Conservation (phyloP, 2,329 filamentous ascomycete species). For the Didymella segeticola region DNA sequence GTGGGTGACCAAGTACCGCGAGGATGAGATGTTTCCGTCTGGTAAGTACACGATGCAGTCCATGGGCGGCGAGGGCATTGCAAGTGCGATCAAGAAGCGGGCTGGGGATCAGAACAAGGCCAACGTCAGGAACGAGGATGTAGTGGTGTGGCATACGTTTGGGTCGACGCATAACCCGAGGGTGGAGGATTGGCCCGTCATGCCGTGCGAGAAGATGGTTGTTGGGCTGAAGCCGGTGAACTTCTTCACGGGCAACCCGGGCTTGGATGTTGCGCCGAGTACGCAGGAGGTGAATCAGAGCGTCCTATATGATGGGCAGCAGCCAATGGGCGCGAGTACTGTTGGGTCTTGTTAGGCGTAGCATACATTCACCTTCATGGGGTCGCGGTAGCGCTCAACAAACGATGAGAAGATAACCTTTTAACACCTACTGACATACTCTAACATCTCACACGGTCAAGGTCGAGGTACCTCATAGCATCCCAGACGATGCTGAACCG, state of each 20-base stretch:
- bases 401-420: too few relatives aligned
- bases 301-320: slow-evolving; percentile 17
- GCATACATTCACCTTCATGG: too few relatives aligned
- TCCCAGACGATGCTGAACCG: too few relatives aligned
- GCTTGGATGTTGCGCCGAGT: slow-evolving; percentile 29
- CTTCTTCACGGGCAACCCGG: slow-evolving; percentile 36
- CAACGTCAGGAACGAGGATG: slow-evolving; percentile 27
- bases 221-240: slow-evolving; percentile 33
- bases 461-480: too few relatives aligned
- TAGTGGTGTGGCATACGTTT: slow-evolving; percentile 42
- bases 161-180: slow-evolving; percentile 39
- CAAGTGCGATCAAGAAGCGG: slow-evolving; percentile 7
- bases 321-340: neutral
- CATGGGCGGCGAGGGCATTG: slow-evolving; percentile 32
- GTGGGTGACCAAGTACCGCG: slow-evolving; percentile 36
- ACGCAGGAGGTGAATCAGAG: slow-evolving; percentile 32
- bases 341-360: too few relatives aligned
- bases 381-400: too few relatives aligned
- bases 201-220: slow-evolving; percentile 38
- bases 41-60: slow-evolving; percentile 39
- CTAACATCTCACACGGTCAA: too few relatives aligned
- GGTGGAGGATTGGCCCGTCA: slow-evolving; percentile 42
- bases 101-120: neutral
- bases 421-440: too few relatives aligned
- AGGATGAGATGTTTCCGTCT: slow-evolving; percentile 34